Evolutionary conservation across 352 stramenopile species (phyloP).

Genomic region (Pythium folliculosum): DNA sequence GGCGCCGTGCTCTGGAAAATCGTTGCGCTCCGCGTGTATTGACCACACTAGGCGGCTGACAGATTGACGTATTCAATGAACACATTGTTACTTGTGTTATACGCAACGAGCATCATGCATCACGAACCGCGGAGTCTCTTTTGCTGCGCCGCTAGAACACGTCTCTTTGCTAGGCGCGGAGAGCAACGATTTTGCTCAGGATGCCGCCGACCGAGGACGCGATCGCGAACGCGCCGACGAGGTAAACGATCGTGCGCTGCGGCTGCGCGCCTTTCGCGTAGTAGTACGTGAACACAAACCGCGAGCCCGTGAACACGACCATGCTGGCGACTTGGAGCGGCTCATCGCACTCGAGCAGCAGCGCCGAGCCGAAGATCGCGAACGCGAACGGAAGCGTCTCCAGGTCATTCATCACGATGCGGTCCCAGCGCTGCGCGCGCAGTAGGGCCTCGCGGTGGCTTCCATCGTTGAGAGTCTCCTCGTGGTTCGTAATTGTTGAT

Average conservation of each 20-base stretch:
- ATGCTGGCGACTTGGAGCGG: slow-evolving; percentile 37
- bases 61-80: too few species aligned
- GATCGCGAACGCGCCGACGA: slow-evolving; percentile 22
- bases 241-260: slow-evolving; percentile 30
- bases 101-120: too few species aligned
- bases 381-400: slow-evolving; percentile 61
- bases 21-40: background rate
- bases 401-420: slow-evolving; percentile 60
- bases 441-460: background rate
- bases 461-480: slow-evolving; percentile 14
- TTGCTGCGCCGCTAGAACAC: too few species aligned
- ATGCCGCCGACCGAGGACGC: slow-evolving; percentile 12
- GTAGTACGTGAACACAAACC: slow-evolving; percentile 34
- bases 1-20: slow-evolving; percentile 5
- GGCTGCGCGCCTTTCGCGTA: slow-evolving; percentile 36
- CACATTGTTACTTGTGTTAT: too few species aligned
- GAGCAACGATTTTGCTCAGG: background rate
- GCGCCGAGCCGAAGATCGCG: slow-evolving; percentile 44
- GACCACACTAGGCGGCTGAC: too few species aligned
- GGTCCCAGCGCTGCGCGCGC: slow-evolving; percentile 30
- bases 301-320: slow-evolving; percentile 32
- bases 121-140: too few species aligned
- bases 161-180: background rate
- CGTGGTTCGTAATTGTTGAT: too few species aligned
- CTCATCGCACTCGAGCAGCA: slow-evolving; percentile 45